phyloP scores from a whole-genome alignment of 1,139 yeast species.

The Zhuliangozyma blackwelliae region DNA sequence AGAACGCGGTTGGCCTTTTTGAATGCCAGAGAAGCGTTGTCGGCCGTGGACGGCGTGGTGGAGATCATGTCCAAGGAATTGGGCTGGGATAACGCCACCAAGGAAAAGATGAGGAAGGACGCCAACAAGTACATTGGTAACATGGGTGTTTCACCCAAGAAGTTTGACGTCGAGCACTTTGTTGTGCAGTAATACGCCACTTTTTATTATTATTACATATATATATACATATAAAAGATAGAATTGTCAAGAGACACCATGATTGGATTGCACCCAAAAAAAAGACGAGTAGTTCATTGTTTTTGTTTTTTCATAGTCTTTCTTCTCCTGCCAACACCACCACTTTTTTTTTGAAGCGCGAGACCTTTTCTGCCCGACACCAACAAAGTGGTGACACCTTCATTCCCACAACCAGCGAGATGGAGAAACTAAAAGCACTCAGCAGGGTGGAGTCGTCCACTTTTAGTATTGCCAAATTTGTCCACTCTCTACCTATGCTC shows the following conservation, averaged over 20 bases:
- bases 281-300: no score
- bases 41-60: conserved; percentile 80
- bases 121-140: conserved; percentile 58
- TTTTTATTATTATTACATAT: not conserved
- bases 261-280: no score
- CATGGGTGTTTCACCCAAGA: conserved; percentile 28
- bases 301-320: no score
- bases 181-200: conserved; percentile 5
- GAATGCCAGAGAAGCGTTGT: conserved; percentile 80
- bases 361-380: no score
- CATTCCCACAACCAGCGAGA: no score
- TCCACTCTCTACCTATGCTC: conserved; percentile 26
- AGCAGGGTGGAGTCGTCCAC: no score
- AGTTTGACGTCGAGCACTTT: conserved; percentile 10
- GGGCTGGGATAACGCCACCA: conserved; percentile 64
- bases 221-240: not conserved
- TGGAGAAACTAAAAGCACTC: no score
- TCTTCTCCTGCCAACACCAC: not conserved
- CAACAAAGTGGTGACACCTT: no score
- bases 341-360: no score
- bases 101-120: conserved; percentile 50
- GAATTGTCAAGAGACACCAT: not conserved
- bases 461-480: no score
- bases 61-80: conserved; percentile 79
- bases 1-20: conserved; percentile 91